A percentile compares a stretch with the other conserved stretches of the same genome.
Conservation (phyloP, 2,329 filamentous ascomycete species). For the Xylaria sp. region DNA sequence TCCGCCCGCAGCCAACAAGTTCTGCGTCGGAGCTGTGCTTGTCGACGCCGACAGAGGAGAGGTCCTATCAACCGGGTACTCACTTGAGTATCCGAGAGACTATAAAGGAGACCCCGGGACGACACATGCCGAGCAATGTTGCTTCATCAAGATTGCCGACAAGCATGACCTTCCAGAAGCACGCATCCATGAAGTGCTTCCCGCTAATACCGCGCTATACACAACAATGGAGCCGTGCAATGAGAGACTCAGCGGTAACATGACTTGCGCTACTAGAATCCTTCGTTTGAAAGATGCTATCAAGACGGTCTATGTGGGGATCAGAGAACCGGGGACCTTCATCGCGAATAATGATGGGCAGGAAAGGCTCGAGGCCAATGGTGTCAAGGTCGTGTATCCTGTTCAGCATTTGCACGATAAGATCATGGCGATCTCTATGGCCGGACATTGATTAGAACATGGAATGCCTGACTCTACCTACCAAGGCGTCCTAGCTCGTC, state of each 20-base stretch:
- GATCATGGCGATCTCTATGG: background rate
- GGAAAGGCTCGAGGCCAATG: background rate
- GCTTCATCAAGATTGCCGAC: slow-evolving; percentile 5
- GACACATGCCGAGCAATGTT: slow-evolving; percentile 6
- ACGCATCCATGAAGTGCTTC: background rate
- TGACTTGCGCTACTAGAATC: slow-evolving; percentile 5
- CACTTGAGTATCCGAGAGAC: background rate
- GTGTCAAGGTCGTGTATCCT: background rate
- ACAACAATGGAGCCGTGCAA: slow-evolving; percentile 6
- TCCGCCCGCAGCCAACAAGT: slow-evolving; percentile 1
- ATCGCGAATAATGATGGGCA: slow-evolving; percentile 8
- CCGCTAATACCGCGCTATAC: background rate
- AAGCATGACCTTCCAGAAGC: background rate
- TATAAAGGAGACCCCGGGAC: slow-evolving; percentile 6
- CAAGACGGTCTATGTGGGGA: slow-evolving; percentile 9
- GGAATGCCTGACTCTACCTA: background rate
- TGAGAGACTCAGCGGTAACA: slow-evolving; percentile 1
- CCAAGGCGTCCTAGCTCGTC: background rate
- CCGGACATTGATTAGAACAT: background rate
- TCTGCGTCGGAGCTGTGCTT: background rate
- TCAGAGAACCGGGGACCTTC: background rate
- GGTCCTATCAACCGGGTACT: background rate
- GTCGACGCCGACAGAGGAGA: background rate
- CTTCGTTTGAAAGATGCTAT: background rate
- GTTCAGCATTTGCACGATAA: background rate